Evolutionary conservation across 192 early-diverging fungal genomes (phyloP).

Genomic region (Coemansia sp.): DNA sequence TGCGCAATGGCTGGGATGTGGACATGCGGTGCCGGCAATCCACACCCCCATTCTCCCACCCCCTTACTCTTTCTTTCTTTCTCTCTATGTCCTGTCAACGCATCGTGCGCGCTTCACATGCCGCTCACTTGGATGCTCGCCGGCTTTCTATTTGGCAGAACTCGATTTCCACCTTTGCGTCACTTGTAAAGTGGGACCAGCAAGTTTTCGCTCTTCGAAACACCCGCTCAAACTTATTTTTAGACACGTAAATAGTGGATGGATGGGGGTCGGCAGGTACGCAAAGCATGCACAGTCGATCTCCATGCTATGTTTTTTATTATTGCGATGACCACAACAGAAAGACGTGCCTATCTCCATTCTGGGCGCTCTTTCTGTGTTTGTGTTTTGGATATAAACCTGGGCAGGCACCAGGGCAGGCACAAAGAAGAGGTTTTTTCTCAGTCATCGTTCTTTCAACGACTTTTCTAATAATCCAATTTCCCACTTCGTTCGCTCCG

Average conservation of each 20-base stretch:
- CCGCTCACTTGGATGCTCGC: not conserved
- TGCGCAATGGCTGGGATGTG: too few species aligned
- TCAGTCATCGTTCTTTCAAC: conserved; percentile 42
- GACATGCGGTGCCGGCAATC: too few species aligned
- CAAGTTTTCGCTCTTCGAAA: conserved; percentile 3
- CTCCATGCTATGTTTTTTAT: conserved; percentile 13
- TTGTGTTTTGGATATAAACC: conserved; percentile 45
- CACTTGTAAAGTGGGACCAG: conserved; percentile 7
- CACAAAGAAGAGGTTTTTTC: conserved; percentile 30
- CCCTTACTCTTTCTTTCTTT: too few species aligned
- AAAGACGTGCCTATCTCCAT: conserved; percentile 6
- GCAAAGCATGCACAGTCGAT: conserved; percentile 20
- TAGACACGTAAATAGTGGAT: conserved; percentile 19
- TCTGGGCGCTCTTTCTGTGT: conserved; percentile 16
- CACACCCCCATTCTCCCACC: too few species aligned
- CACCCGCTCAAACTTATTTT: conserved; percentile 12
- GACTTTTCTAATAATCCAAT: conserved; percentile 36
- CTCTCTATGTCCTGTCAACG: too few species aligned
- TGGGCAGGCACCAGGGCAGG: conserved; percentile 7
- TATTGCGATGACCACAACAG: conserved; percentile 18
- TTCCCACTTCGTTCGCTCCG: conserved; percentile 12
- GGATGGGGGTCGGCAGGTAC: conserved; percentile 8
- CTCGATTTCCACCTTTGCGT: not conserved
- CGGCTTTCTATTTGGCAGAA: too few species aligned
- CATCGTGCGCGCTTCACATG: conserved; percentile 1